Evolutionary conservation across 1,139 yeast species (phyloP), one percentile per base, ranked within the genome.

Genomic region (Scheffersomyces titani): DNA sequence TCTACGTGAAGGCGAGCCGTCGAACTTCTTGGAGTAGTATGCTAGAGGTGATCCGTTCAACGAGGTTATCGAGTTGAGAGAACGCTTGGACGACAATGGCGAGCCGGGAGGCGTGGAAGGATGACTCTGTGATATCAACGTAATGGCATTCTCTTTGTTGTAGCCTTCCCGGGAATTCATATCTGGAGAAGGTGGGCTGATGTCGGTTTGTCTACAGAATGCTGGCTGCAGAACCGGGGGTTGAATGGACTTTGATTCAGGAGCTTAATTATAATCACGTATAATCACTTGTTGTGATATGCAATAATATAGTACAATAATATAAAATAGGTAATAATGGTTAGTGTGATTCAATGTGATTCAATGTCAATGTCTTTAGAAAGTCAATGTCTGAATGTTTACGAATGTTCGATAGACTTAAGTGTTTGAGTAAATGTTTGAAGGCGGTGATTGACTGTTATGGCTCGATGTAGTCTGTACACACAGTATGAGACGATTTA

Each of bases 81-180:
- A 58, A 16, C 55, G 49, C 44, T 60, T 60, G n/a, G 59, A 56
- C 19, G 52, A 54, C 46, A 60, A 51, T 4, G 62, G 62, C 44
- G 52, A 53, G 19, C 51, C 24, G n/a, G 59, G 50, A 16, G 49
- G 50, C 16, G 57, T 19, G 18, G 54, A 54, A 2, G 52, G 40
- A 7, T 55, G 50, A 6, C 59, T 22, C 48, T 58, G 61, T 40
- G 60, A 53, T 52, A 57, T 56, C 56, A 60, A 53, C 49, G 60
- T 56, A 50, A 55, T 53, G 36, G 49, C 59, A 59, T 60, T 60
- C 58, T 60, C 63, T 54, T 60, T 60, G 47, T 55, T 53, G 52
- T 47, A 54, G 21, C 40, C 13, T 30, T 30, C 40, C 16, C 6
- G 40, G 40, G 40, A 30, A 30, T 30, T 16, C 40, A 30, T 30